A percentile compares a stretch with the other conserved stretches of the same genome.
Conservation (phyloP, 306 rosid species). For the Ochetophila trinervis region DNA sequence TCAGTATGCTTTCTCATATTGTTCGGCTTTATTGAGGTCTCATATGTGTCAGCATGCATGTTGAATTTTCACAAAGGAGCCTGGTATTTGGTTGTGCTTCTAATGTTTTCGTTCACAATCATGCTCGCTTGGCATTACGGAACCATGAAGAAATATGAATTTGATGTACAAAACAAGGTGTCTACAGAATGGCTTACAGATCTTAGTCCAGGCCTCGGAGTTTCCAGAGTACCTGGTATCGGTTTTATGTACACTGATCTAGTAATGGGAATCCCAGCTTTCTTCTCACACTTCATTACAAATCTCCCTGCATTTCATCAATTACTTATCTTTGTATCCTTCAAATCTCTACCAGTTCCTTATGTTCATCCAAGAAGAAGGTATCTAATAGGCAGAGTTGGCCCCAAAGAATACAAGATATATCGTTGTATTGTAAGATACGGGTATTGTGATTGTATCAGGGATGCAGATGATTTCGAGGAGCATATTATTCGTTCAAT, state of each 20-base stretch:
- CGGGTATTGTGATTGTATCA: conserved; percentile 63
- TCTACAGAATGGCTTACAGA: conserved; percentile 67
- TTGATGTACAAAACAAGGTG: conserved; percentile 68
- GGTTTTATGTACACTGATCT: conserved; percentile 78
- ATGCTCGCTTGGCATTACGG: conserved; percentile 87
- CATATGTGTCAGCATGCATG: conserved; percentile 62
- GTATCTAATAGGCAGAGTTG: conserved; percentile 73
- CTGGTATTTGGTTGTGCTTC: conserved; percentile 67
- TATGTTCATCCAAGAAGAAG: conserved; percentile 51
- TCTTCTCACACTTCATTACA: conserved; percentile 78
- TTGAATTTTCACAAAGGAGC: conserved; percentile 70
- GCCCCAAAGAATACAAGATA: conserved; percentile 50
- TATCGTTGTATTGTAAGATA: conserved; percentile 76
- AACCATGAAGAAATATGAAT: conserved; percentile 74
- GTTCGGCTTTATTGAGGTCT: conserved; percentile 59
- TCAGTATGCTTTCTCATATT: conserved; percentile 48
- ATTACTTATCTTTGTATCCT: conserved; percentile 70
- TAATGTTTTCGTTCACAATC: conserved; percentile 47
- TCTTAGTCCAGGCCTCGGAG: conserved; percentile 62
- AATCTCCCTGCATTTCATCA: conserved; percentile 85
- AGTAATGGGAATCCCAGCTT: conserved; percentile 75
- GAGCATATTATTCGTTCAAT: conserved; percentile 69
- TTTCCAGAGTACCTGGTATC: conserved; percentile 70
- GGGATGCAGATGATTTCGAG: conserved; percentile 68
- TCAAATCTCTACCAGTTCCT: conserved; percentile 68